Percentiles rank a stretch among this genome's conserved stretches.
Evolutionary conservation across 2,329 filamentous ascomycete species (phyloP).

Genomic region (Colletotrichum sp.): DNA sequence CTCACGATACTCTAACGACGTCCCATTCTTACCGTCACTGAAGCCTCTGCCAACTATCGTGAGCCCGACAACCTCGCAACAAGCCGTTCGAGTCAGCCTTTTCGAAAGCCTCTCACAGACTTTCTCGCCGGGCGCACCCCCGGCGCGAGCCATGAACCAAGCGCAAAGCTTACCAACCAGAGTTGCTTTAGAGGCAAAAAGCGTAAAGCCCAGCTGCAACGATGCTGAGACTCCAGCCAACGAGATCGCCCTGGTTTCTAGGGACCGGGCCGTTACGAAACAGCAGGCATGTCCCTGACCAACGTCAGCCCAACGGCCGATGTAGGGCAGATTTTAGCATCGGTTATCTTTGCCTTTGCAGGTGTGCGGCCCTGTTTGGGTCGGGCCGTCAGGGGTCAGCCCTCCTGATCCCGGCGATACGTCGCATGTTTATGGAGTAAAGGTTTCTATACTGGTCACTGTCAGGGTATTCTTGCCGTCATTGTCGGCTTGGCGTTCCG

Average conservation of each 20-base stretch:
- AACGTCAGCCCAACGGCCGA: neutral
- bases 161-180: neutral
- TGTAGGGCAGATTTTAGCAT: neutral
- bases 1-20: neutral
- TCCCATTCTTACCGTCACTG: neutral
- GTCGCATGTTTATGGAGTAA: neutral
- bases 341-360: neutral
- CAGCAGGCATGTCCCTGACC: neutral
- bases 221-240: neutral
- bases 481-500: neutral
- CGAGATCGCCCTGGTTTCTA: neutral
- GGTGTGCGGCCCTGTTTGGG: neutral
- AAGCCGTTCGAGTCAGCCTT: neutral
- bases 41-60: neutral
- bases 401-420: neutral
- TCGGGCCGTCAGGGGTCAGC: neutral
- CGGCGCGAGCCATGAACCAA: neutral
- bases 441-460: neutral
- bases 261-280: neutral
- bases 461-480: neutral
- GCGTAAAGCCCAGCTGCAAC: conserved; percentile 2
- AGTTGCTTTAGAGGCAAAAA: neutral
- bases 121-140: neutral
- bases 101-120: neutral
- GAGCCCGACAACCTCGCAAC: neutral